Percentiles rank a stretch among this genome's conserved stretches.
phyloP scores from a whole-genome alignment of 2,329 filamentous ascomycete species.

The Venturia effusa region DNA sequence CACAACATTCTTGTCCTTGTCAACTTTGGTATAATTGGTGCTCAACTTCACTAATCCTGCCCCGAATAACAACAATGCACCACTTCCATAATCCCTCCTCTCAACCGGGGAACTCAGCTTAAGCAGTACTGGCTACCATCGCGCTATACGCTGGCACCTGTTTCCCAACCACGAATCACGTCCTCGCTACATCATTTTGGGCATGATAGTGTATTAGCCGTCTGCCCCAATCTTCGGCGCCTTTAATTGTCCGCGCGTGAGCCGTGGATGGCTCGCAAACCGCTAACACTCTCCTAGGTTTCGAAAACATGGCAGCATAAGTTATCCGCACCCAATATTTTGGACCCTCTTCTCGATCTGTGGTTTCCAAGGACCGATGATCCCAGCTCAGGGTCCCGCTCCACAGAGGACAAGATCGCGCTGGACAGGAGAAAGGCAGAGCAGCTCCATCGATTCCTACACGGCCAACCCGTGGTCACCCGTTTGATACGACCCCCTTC shows the following conservation, averaged over 20 bases:
- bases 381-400: neutral
- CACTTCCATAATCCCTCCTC: too few relatives aligned
- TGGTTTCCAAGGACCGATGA: neutral
- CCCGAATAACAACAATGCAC: too few relatives aligned
- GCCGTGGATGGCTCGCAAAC: neutral
- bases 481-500: neutral
- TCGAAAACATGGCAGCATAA: neutral
- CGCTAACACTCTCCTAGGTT: neutral
- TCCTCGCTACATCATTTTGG: neutral
- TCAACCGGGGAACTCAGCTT: too few relatives aligned
- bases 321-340: neutral
- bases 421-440: neutral
- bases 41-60: too few relatives aligned
- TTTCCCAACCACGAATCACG: too few relatives aligned
- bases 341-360: neutral
- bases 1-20: too few relatives aligned
- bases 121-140: too few relatives aligned
- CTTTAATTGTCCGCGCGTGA: neutral
- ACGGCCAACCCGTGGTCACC: neutral
- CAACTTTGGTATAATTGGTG: too few relatives aligned
- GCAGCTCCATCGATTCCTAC: constrained; percentile 3
- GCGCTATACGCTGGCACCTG: too few relatives aligned
- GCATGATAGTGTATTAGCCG: neutral
- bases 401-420: neutral
- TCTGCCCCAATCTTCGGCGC: neutral